These are phyloP conservation scores for Yamadazyma oceani DNA, from an alignment of 1,139 yeast species.

Conservation along the genomic window DNA sequence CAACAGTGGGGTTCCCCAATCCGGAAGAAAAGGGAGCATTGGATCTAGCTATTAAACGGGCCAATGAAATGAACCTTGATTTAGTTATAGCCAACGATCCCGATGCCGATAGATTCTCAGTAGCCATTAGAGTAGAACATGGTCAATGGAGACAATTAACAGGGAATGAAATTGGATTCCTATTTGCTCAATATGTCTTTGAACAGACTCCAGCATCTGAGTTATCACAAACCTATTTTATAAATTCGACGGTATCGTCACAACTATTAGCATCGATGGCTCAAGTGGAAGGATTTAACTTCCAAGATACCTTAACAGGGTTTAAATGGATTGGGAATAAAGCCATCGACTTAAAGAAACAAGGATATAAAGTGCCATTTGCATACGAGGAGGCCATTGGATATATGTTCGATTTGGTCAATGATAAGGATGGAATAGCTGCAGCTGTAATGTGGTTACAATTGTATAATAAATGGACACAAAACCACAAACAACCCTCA, in stretches of 20 bases:
- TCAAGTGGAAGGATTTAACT: slow-evolving; percentile 55
- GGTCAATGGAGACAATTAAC: slow-evolving; percentile 71
- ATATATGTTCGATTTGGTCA: slow-evolving; percentile 82
- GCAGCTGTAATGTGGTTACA: slow-evolving; percentile 82
- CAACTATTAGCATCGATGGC: slow-evolving; percentile 80
- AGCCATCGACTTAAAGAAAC: slow-evolving; percentile 66
- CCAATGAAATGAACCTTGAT: slow-evolving; percentile 43
- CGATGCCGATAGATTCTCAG: slow-evolving; percentile 91
- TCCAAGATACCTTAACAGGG: slow-evolving; percentile 85
- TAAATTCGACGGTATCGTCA: slow-evolving; percentile 91
- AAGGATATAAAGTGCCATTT: slow-evolving; percentile 76
- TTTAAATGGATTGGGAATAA: slow-evolving; percentile 97
- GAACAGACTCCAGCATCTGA: slow-evolving; percentile 34
- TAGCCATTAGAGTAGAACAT: slow-evolving; percentile 54
- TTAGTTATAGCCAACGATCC: slow-evolving; percentile 91
- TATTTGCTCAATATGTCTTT: slow-evolving; percentile 70
- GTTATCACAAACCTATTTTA: slow-evolving; percentile 50
- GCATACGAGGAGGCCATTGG: slow-evolving; percentile 97
- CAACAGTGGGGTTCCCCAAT: slow-evolving; percentile 87
- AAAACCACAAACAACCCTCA: slow-evolving; percentile 23
- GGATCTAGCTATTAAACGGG: slow-evolving; percentile 62
- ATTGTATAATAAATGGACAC: slow-evolving; percentile 53
- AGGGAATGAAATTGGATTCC: slow-evolving; percentile 87
- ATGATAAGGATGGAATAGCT: slow-evolving; percentile 90
- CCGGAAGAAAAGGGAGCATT: slow-evolving; percentile 96